Conservation (phyloP, 2,329 filamentous ascomycete genomes). For the Fonsecaea nubica region DNA sequence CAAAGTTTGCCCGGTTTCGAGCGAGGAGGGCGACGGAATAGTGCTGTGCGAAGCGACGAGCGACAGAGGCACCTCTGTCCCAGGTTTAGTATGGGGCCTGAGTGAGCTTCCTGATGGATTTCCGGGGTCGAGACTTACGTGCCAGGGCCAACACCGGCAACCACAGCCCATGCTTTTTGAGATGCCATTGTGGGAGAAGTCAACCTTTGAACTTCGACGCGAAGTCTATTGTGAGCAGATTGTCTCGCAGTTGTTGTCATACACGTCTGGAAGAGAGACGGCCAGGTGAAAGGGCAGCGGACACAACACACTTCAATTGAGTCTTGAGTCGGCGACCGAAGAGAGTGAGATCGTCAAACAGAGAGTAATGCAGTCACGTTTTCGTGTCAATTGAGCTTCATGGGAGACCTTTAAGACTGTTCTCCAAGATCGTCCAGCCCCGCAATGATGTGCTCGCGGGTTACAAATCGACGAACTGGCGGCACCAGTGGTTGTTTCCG, state of each 20-base stretch:
- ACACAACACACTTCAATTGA: not conserved
- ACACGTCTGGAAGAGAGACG: not conserved
- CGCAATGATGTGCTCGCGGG: constrained; percentile 35
- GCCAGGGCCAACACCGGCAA: constrained; percentile 56
- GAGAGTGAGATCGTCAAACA: not conserved
- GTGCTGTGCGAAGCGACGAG: constrained; percentile 62
- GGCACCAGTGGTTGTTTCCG: not conserved
- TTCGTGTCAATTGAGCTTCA: not conserved
- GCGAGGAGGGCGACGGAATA: constrained; percentile 68
- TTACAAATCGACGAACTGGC: constrained; percentile 30
- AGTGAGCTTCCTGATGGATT: no score
- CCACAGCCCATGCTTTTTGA: constrained; percentile 52
- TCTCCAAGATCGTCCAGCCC: constrained; percentile 24
- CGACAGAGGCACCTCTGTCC: constrained; percentile 63
- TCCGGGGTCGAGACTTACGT: constrained; percentile 41
- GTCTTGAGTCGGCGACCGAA: not conserved
- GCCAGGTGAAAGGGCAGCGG: not conserved
- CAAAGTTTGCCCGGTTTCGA: constrained; percentile 63
- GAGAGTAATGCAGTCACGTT: not conserved
- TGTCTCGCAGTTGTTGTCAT: not conserved
- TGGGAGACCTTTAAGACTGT: constrained; percentile 4
- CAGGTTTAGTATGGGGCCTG: not conserved
- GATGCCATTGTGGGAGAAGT: constrained; percentile 34
- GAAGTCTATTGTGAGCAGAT: constrained; percentile 25
- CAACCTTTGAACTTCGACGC: constrained; percentile 21